Percentiles rank a stretch among this genome's conserved stretches.
Conservation (phyloP, 2,329 filamentous ascomycete genomes). For the Pyrenophora tritici-repentis region DNA sequence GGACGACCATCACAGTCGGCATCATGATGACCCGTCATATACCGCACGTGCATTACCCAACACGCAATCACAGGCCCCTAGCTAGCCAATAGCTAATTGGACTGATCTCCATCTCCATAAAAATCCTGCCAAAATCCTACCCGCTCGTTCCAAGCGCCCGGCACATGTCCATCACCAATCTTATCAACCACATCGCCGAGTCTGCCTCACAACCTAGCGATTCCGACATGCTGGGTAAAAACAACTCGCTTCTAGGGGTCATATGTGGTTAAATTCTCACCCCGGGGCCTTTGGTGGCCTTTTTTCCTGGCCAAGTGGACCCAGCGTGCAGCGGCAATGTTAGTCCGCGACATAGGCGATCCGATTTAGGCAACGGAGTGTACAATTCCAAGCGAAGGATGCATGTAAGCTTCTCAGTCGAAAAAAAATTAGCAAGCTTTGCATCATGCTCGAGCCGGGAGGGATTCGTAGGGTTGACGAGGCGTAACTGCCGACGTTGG, state of each 20-base stretch:
- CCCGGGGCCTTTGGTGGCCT: conserved; percentile 9
- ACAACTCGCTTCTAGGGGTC: background rate
- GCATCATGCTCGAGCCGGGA: background rate
- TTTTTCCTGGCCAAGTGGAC: background rate
- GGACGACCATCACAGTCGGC: background rate
- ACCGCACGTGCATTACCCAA: background rate
- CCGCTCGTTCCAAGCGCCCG: conserved; percentile 12
- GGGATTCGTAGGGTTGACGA: background rate
- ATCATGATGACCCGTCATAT: background rate
- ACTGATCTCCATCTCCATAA: background rate
- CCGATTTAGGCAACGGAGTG: background rate
- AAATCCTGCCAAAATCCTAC: background rate
- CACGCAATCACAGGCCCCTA: background rate
- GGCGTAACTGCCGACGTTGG: background rate
- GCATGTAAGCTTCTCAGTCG: background rate
- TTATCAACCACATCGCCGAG: conserved; percentile 17
- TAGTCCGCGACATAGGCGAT: background rate
- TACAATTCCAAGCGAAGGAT: background rate
- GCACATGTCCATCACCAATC: conserved; percentile 6
- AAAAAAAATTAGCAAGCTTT: background rate
- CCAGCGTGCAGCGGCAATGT: conserved; percentile 7
- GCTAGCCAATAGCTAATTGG: no score
- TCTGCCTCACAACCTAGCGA: conserved; percentile 7
- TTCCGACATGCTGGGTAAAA: conserved; percentile 14
- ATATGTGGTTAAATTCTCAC: conserved; percentile 13